Conservation (phyloP, 192 early-diverging fungal genomes). For the Podochytrium sp. region DNA sequence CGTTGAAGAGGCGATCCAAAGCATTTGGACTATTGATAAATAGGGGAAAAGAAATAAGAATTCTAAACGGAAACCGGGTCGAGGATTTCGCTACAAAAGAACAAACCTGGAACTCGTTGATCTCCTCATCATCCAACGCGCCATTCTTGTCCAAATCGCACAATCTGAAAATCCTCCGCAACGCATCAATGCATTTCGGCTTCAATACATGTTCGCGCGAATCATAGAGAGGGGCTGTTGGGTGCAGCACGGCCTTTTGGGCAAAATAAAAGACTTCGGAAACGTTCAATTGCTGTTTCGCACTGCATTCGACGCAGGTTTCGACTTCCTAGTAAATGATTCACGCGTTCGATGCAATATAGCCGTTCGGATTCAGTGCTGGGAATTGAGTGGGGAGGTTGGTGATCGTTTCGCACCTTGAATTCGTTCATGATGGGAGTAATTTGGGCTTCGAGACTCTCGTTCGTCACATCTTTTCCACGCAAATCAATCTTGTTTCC, state of each 20-base stretch:
- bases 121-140: conserved; percentile 87
- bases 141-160: conserved; percentile 96
- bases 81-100: too few species aligned
- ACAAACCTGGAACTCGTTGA: conserved; percentile 94
- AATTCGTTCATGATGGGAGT: conserved; percentile 99
- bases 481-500: conserved; percentile 91
- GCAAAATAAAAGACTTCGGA: conserved; percentile 99
- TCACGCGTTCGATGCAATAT: too few species aligned
- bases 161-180: conserved; percentile 91
- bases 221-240: conserved; percentile 96
- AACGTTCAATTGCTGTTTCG: conserved; percentile 92
- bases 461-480: conserved; percentile 82
- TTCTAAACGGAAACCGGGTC: too few species aligned
- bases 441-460: conserved; percentile 89
- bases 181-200: conserved; percentile 86
- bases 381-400: not conserved
- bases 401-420: conserved; percentile 59
- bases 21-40: conserved; percentile 79
- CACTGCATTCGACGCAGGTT: conserved; percentile 98
- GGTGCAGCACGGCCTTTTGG: conserved; percentile 98
- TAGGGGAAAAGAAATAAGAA: too few species aligned
- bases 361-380: too few species aligned
- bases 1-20: conserved; percentile 95
- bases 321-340: conserved; percentile 95
- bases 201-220: conserved; percentile 89